These are phyloP conservation scores for Fulvia fulva DNA, from an alignment of 2,329 filamentous ascomycete genomes.

Conservation along the genomic window DNA sequence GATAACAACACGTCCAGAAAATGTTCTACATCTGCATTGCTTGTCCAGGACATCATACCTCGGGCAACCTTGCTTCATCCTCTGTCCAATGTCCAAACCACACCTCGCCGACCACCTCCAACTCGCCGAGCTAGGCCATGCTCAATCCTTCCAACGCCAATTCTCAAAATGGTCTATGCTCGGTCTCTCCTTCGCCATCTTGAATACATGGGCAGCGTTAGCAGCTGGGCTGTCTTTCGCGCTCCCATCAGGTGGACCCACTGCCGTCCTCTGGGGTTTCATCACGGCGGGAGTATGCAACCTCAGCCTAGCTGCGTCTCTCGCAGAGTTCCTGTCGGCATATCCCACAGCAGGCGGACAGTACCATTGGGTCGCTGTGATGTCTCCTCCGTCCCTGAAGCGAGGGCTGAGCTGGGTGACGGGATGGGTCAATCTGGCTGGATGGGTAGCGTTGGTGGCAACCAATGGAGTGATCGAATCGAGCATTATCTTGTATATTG, in stretches of 20 bases:
- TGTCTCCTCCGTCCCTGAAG: slow-evolving; percentile 58
- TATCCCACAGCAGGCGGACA: slow-evolving; percentile 46
- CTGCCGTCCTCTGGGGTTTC: slow-evolving; percentile 68
- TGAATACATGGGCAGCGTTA: slow-evolving; percentile 62
- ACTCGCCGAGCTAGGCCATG: slow-evolving; percentile 54
- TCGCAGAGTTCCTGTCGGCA: slow-evolving; percentile 63
- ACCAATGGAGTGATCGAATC: slow-evolving; percentile 65
- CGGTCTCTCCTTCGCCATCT: slow-evolving; percentile 59
- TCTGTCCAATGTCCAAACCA: too few species aligned
- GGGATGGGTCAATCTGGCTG: slow-evolving; percentile 69
- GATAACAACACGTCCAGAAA: too few species aligned
- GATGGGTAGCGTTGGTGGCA: slow-evolving; percentile 68
- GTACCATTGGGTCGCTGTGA: slow-evolving; percentile 69
- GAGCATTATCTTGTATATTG: slow-evolving; percentile 62
- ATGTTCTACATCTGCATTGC: too few species aligned
- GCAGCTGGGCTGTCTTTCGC: slow-evolving; percentile 57
- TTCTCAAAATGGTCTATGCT: slow-evolving; percentile 59
- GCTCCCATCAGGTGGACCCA: slow-evolving; percentile 67
- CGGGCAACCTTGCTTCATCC: too few species aligned
- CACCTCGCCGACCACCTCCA: slow-evolving; percentile 44
- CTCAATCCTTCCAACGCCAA: slow-evolving; percentile 55
- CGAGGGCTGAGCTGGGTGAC: slow-evolving; percentile 65
- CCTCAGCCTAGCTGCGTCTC: slow-evolving; percentile 62
- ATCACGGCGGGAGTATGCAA: slow-evolving; percentile 61
- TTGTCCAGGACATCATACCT: too few species aligned